phyloP scores from a whole-genome alignment of 2,329 filamentous ascomycete genomes.

The Ilyonectria sp. region DNA sequence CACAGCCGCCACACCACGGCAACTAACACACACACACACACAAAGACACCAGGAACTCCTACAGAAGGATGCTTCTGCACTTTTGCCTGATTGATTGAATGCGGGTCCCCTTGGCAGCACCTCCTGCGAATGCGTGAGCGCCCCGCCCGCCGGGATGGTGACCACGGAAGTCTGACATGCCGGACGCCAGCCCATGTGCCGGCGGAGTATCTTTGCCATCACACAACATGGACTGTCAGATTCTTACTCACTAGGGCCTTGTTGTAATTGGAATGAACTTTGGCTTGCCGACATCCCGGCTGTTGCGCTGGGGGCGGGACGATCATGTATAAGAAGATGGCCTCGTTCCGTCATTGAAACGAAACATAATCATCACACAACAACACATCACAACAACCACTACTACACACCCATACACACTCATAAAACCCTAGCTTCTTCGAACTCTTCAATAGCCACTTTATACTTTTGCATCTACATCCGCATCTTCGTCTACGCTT shows the following conservation, averaged over 20 bases:
- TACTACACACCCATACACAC: not conserved
- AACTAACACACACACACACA: not conserved
- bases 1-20: conserved; percentile 14
- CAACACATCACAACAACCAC: conserved; percentile 5
- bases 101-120: not conserved
- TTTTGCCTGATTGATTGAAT: not conserved
- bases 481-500: not conserved
- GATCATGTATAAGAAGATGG: conserved; percentile 44
- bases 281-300: not conserved
- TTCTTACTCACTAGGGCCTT: conserved; percentile 8
- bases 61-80: not conserved
- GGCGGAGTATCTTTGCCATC: conserved; percentile 14
- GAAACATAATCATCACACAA: conserved; percentile 41
- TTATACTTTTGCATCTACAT: not conserved
- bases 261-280: not conserved
- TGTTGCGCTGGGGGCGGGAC: conserved; percentile 5
- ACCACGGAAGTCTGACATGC: conserved; percentile 23
- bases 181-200: conserved; percentile 9
- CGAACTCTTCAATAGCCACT: not conserved
- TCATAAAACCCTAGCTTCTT: not conserved
- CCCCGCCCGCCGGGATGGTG: conserved; percentile 18
- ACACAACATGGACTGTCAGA: conserved; percentile 7
- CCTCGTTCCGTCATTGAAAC: conserved; percentile 27
- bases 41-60: not conserved
- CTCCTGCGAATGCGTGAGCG: not conserved